phyloP scores from a whole-genome alignment of 129 eudicot species.

The Tagetes erecta region DNA sequence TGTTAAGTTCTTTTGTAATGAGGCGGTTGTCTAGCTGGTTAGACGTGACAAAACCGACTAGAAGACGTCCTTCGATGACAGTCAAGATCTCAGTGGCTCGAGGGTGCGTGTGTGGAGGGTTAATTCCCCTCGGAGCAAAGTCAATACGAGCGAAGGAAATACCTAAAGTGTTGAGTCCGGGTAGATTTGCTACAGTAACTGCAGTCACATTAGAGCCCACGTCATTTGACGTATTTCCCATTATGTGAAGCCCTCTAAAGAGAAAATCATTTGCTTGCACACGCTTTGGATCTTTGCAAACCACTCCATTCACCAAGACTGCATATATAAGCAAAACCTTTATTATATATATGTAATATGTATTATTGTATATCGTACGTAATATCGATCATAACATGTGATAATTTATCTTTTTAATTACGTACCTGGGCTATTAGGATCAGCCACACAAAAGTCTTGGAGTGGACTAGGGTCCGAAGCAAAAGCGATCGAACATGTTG shows the following conservation, averaged over 20 bases:
- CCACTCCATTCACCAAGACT: slow-evolving; percentile 33
- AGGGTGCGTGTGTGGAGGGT: slow-evolving; percentile 34
- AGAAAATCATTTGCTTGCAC: slow-evolving; percentile 34
- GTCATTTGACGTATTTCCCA: slow-evolving; percentile 34
- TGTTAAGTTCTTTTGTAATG: slow-evolving; percentile 6
- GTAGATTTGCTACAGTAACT: slow-evolving; percentile 28
- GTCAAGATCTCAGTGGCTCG: slow-evolving; percentile 37
- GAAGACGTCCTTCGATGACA: slow-evolving; percentile 29
- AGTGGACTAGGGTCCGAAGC: slow-evolving; percentile 44
- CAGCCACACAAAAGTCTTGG: slow-evolving; percentile 36
- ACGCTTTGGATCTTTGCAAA: slow-evolving; percentile 27
- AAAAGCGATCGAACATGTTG: slow-evolving; percentile 12
- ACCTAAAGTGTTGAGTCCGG: slow-evolving; percentile 48
- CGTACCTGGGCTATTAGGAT: slow-evolving; percentile 26
- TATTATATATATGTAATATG: not conserved
- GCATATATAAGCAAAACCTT: too few relatives aligned
- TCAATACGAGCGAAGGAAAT: slow-evolving; percentile 44
- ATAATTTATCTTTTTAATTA: too few relatives aligned
- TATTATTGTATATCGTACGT: not conserved
- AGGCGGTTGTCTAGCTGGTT: slow-evolving; percentile 37
- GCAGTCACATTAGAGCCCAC: slow-evolving; percentile 38
- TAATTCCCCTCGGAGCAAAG: slow-evolving; percentile 32
- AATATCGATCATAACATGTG: not conserved
- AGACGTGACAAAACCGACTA: slow-evolving; percentile 40
- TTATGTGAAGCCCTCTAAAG: slow-evolving; percentile 31